A percentile compares a stretch with the other conserved stretches of the same genome.
Conservation (phyloP, 768 basidiomycete genomes). For the Udeniomyces megalosporus region DNA sequence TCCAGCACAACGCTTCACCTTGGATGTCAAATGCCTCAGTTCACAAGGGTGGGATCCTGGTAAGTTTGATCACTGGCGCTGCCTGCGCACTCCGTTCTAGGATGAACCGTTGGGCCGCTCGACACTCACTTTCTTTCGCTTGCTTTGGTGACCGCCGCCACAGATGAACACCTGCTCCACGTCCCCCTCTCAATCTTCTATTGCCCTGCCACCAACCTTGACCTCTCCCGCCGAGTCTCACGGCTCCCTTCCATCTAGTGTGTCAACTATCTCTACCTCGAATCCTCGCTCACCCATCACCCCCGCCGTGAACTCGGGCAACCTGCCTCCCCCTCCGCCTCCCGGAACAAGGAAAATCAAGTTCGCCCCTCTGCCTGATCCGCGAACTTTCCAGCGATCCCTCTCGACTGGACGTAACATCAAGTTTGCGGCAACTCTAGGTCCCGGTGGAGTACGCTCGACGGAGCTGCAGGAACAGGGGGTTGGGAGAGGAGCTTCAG, state of each 20-base stretch:
- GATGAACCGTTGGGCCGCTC: no score
- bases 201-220: neutral
- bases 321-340: neutral
- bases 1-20: no score
- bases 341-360: neutral
- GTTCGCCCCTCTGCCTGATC: slow-evolving; percentile 12
- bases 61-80: no score
- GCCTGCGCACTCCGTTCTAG: no score
- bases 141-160: no score
- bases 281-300: neutral
- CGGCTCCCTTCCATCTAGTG: neutral
- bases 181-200: neutral
- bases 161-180: no score
- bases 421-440: neutral
- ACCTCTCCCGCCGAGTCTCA: no score
- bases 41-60: slow-evolving; percentile 9
- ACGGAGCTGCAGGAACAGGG: slow-evolving; percentile 3
- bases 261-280: neutral
- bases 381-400: neutral
- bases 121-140: no score
- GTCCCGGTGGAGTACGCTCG: neutral
- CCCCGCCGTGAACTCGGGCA: neutral
- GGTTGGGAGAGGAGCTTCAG: neutral
- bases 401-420: slow-evolving; percentile 12
- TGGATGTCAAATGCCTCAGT: neutral